Base-by-base conservation (phyloP, 2,329 filamentous ascomycete genomes). In the Ophiostoma montium region DNA sequence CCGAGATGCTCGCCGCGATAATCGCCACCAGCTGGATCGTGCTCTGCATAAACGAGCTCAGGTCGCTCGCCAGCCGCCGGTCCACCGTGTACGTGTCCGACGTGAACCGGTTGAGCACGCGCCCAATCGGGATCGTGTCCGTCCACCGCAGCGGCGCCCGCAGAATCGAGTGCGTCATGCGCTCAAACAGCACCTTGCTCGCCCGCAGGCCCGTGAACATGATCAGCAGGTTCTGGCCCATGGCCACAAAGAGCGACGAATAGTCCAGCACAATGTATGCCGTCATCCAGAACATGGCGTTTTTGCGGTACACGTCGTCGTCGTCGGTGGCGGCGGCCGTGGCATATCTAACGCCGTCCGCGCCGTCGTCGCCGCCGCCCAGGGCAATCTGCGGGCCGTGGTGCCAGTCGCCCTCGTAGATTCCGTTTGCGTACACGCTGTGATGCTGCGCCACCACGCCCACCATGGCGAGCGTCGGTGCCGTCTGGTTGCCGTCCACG, bases 71-170 rank as follows among this genome's bases (percentile, higher is more conserved):
- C 5, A 67, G 56, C 2, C 60, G 57, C n/a, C 57, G 56, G 50
- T 70, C 67, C 7, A 69, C 55, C 11, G 61, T 57, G 35, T 62
- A 63, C 3, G 64, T 64, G 52, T 70, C 67, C 0, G 61, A 60
- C 0, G 63, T 65, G 50, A 69, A 69, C 6, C 67, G 63, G 55
- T 70, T 70, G 36, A 69, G 55, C 30, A 70, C 61, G n/a, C 66
- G 61, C 5, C 67, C 67, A 0, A 63, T 56, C 4, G 67, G 67
- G 1, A 65, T 56, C 0, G 63, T 67, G 51, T 70, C 67, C 13
- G 67, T 57, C 63, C 63, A 67, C 35, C 61, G 58, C 11, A 70
- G 57, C 10, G 66, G 66, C 7, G 67, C 66, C 8, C 62, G 60
- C 12, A 70, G 59, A 23, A 70, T 61, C 3, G 62, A 57, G 42